phyloP scores from a whole-genome alignment of 1,284 basidiomycete genomes.

The Phlebopus sp. region DNA sequence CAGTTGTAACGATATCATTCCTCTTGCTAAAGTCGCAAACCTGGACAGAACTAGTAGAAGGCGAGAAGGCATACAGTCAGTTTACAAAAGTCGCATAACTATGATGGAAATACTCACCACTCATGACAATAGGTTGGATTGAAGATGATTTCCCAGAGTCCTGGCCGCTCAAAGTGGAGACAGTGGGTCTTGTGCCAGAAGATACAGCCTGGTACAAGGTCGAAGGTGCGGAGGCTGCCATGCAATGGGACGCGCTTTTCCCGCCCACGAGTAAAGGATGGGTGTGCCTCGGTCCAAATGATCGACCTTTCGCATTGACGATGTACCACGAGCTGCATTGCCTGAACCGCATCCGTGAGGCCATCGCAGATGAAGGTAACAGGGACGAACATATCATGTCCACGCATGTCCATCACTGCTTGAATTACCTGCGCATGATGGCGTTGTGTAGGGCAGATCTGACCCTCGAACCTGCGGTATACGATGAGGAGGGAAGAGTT shows the following conservation, averaged over 20 bases:
- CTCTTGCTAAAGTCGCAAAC: no score
- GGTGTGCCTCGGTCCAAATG: conserved; percentile 27
- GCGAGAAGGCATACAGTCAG: neutral
- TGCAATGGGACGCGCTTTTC: conserved; percentile 24
- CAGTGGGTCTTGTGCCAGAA: conserved; percentile 25
- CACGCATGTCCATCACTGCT: conserved; percentile 33
- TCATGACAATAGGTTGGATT: conserved; percentile 17
- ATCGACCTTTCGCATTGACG: conserved; percentile 28
- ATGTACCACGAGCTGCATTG: conserved; percentile 36
- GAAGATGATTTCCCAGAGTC: conserved; percentile 28
- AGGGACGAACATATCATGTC: conserved; percentile 36
- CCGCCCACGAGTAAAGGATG: conserved; percentile 20
- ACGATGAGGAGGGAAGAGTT: conserved; percentile 33
- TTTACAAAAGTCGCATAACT: no score
- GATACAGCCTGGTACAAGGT: conserved; percentile 28
- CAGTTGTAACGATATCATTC: no score
- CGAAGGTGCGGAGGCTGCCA: conserved; percentile 19
- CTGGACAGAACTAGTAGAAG: conserved; percentile 6
- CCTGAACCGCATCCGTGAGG: conserved; percentile 24
- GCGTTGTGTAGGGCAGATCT: conserved; percentile 36
- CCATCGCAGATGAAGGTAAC: conserved; percentile 18
- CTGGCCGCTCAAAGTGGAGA: conserved; percentile 22
- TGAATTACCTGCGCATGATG: conserved; percentile 36
- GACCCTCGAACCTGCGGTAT: conserved; percentile 31
- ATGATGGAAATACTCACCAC: no score